Evolutionary conservation across 768 basidiomycete genomes (phyloP).

Genomic region (Podaxis pistillaris): DNA sequence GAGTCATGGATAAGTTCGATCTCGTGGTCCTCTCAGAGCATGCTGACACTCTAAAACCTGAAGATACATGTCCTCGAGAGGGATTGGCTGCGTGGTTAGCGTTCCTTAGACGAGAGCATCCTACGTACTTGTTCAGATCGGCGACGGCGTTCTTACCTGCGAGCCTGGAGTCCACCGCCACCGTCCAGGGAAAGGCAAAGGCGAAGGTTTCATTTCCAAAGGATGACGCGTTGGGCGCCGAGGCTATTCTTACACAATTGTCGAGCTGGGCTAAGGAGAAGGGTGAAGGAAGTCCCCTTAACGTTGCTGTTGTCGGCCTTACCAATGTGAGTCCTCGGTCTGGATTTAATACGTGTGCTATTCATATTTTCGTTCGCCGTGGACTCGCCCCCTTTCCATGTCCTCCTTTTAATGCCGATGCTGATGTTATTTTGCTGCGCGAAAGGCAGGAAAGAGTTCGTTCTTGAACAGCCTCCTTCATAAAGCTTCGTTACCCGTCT

Average conservation of each 20-base stretch:
- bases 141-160: conserved; percentile 64
- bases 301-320: conserved; percentile 80
- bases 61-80: conserved; percentile 83
- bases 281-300: conserved; percentile 42
- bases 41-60: not conserved
- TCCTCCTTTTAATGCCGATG: not conserved
- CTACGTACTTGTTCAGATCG: conserved; percentile 71
- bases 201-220: conserved; percentile 33
- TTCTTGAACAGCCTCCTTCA: conserved; percentile 76
- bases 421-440: not conserved
- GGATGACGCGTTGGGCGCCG: conserved; percentile 64
- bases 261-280: conserved; percentile 46
- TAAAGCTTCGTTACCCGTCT: conserved; percentile 53
- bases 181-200: conserved; percentile 43
- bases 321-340: conserved; percentile 59
- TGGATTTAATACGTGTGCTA: not conserved
- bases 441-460: conserved; percentile 79
- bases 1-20: conserved; percentile 25
- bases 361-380: not conserved
- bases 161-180: conserved; percentile 19
- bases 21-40: not conserved
- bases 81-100: conserved; percentile 66
- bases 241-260: conserved; percentile 49
- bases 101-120: conserved; percentile 56
- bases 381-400: not conserved